These are phyloP conservation scores for Candida anglica DNA, from an alignment of 805 yeast genomes.

Conservation along the genomic window DNA sequence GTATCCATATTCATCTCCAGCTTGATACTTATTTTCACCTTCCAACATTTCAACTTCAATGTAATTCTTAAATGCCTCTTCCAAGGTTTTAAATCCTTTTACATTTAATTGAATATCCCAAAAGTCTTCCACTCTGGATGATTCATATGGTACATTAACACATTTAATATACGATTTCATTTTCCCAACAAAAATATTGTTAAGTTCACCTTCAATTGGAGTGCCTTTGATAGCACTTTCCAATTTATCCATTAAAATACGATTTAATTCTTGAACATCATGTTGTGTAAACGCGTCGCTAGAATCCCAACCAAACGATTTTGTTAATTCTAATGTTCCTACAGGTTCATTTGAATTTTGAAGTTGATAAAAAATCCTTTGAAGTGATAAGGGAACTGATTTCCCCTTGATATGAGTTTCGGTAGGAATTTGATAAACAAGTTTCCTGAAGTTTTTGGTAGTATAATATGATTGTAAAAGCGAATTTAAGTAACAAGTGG, in stretches of 20 bases:
- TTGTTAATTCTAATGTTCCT: constrained; percentile 81
- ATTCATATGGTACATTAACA: constrained; percentile 88
- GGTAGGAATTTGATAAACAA: constrained; percentile 89
- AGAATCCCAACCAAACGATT: constrained; percentile 95
- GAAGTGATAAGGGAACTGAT: constrained; percentile 80
- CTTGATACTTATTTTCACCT: constrained; percentile 95
- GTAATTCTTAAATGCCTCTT: constrained; percentile 79
- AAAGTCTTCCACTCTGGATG: constrained; percentile 86
- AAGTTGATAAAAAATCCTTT: constrained; percentile 78
- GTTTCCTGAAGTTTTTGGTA: constrained; percentile 74
- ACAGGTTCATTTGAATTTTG: constrained; percentile 72
- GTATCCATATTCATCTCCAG: constrained; percentile 76
- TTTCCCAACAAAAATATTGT: constrained; percentile 88
- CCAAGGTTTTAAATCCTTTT: constrained; percentile 67
- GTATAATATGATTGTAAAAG: constrained; percentile 85
- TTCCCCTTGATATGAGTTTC: constrained; percentile 37
- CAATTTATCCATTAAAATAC: constrained; percentile 91
- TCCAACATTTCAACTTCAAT: constrained; percentile 83
- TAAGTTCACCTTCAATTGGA: constrained; percentile 51
- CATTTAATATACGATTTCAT: constrained; percentile 95
- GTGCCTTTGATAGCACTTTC: constrained; percentile 92
- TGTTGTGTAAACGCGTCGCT: constrained; percentile 96
- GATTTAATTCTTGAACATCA: constrained; percentile 94
- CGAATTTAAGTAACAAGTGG: constrained; percentile 95
- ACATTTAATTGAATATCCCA: constrained; percentile 98